Conservation (phyloP, 2,329 filamentous ascomycete genomes). For the Ophiostoma sp. region DNA sequence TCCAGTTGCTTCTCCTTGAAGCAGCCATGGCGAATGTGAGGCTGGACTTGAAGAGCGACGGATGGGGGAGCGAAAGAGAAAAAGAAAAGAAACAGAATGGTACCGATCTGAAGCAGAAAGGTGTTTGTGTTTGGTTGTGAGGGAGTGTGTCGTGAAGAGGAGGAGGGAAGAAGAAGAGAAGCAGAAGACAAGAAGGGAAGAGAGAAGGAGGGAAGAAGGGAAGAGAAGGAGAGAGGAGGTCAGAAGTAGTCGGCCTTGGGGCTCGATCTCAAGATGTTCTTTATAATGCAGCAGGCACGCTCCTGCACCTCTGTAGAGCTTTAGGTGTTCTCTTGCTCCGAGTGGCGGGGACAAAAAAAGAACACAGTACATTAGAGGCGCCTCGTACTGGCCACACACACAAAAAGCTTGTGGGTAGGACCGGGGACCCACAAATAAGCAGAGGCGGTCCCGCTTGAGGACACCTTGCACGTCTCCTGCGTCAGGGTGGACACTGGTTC, state of each 20-base stretch:
- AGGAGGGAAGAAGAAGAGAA: not conserved
- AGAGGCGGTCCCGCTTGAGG: conserved; percentile 26
- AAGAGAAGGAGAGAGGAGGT: conserved; percentile 11
- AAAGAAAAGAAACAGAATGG: too few relatives aligned
- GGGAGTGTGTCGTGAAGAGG: not conserved
- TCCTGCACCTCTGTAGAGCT: conserved; percentile 17
- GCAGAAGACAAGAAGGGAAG: not conserved
- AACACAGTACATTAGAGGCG: not conserved
- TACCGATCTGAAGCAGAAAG: not conserved
- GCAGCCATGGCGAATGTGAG: conserved; percentile 23
- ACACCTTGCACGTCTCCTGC: conserved; percentile 26
- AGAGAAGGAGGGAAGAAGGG: not conserved
- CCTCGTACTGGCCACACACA: conserved; percentile 10
- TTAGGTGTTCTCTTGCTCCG: conserved; percentile 18
- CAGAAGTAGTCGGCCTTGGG: conserved; percentile 3
- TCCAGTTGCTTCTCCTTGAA: conserved; percentile 25
- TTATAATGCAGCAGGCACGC: conserved; percentile 11
- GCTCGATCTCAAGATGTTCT: conserved; percentile 18
- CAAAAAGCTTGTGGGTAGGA: conserved; percentile 14
- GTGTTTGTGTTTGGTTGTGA: not conserved
- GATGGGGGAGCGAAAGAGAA: too few relatives aligned
- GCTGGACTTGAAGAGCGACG: conserved; percentile 21
- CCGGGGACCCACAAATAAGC: conserved; percentile 21
- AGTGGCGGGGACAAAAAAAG: conserved; percentile 12
- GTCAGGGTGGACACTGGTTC: not conserved